Evolutionary conservation across 2,329 filamentous ascomycete species (phyloP).

Genomic region (Ascochyta fabae): DNA sequence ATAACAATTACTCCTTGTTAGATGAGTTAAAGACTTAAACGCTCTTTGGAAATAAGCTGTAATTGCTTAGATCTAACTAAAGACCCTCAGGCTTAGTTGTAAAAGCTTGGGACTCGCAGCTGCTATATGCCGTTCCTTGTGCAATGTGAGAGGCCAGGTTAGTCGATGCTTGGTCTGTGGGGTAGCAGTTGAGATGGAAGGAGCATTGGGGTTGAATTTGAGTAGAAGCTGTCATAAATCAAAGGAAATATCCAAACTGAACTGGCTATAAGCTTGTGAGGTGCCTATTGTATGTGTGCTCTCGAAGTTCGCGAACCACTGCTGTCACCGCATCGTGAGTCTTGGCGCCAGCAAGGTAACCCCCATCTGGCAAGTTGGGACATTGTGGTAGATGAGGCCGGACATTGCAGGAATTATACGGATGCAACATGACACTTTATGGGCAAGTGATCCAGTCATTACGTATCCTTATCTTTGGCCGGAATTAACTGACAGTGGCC

Average conservation of each 20-base stretch:
- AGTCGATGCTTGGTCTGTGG: not conserved
- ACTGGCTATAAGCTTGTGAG: not conserved
- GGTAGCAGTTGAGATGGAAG: not conserved
- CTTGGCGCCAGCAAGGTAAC: conserved; percentile 28
- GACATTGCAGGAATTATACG: conserved; percentile 24
- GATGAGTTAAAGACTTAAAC: too few species aligned
- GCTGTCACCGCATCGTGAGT: conserved; percentile 16
- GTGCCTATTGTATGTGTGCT: not conserved
- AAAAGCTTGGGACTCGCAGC: too few species aligned
- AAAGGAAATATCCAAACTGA: not conserved
- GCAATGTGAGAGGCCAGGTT: not conserved
- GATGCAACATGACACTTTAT: conserved; percentile 13
- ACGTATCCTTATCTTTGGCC: conserved; percentile 48
- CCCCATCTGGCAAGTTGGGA: not conserved
- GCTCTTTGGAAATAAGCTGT: too few species aligned
- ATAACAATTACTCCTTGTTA: too few species aligned
- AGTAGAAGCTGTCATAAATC: not conserved
- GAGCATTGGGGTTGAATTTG: too few species aligned
- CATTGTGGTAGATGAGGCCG: conserved; percentile 11
- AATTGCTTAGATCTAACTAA: too few species aligned
- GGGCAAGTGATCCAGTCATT: conserved; percentile 42
- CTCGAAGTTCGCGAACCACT: not conserved
- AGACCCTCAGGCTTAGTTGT: too few species aligned
- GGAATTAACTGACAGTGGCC: conserved; percentile 26
- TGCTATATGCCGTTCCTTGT: too few species aligned